phyloP scores from a whole-genome alignment of 2,329 filamentous ascomycete species.

The Pseudogymnoascus sp. region DNA sequence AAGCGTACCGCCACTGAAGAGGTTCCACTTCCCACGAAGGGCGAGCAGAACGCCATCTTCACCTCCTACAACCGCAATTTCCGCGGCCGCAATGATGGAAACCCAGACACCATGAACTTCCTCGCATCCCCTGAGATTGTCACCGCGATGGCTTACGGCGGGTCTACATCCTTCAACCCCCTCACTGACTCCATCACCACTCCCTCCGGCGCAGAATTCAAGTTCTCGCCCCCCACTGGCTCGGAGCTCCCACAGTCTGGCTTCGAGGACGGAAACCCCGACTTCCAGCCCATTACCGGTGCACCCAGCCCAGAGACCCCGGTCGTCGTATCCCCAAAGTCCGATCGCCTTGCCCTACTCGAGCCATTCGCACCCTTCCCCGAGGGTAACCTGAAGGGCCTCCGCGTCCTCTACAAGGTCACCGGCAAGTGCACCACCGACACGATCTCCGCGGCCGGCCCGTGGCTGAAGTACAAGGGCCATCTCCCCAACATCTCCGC shows the following conservation, averaged over 20 bases:
- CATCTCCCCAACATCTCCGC: conserved; percentile 96
- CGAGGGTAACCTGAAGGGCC: conserved; percentile 58
- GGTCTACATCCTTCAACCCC: conserved; percentile 90
- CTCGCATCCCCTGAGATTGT: conserved; percentile 93
- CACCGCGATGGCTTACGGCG: conserved; percentile 90
- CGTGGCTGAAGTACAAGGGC: conserved; percentile 99
- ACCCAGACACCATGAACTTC: conserved; percentile 97
- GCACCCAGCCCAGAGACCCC: conserved; percentile 60
- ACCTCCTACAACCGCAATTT: conserved; percentile 99
- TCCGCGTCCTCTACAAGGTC: conserved; percentile 90
- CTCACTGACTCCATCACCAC: conserved; percentile 78
- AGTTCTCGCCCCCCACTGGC: conserved; percentile 72
- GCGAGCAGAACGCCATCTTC: conserved; percentile 85
- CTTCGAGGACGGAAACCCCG: conserved; percentile 70
- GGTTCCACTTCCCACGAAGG: conserved; percentile 46
- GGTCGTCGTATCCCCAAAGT: conserved; percentile 78
- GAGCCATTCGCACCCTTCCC: conserved; percentile 88
- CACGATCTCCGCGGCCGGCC: conserved; percentile 92
- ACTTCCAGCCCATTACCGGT: conserved; percentile 64
- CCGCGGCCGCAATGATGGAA: conserved; percentile 92
- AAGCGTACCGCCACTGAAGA: conserved; percentile 75
- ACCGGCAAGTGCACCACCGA: conserved; percentile 98
- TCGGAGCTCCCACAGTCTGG: conserved; percentile 50
- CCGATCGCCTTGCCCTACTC: conserved; percentile 79
- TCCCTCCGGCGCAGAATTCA: conserved; percentile 72